These are phyloP conservation scores for Gracilaria caudata DNA, from an alignment of 23 red algal genomes.

Conservation along the genomic window DNA sequence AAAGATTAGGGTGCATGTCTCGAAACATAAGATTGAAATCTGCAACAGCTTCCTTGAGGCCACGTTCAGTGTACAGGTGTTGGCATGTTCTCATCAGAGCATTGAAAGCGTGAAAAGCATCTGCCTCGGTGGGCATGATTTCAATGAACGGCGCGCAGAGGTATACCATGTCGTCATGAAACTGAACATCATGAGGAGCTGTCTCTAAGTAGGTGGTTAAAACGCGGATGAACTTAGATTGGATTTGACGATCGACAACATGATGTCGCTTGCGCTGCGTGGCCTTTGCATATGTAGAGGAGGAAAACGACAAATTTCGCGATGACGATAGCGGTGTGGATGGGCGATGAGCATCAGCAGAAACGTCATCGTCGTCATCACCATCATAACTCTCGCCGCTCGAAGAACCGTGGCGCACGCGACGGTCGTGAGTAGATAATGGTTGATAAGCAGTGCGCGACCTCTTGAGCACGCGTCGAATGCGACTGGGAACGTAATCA, in stretches of 20 bases:
- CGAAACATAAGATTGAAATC: constrained; percentile 87
- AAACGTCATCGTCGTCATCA: constrained; percentile 15
- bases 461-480: constrained; percentile 42
- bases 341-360: constrained; percentile 3
- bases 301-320: neutral
- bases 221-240: constrained; percentile 19
- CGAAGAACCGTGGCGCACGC: constrained; percentile 37
- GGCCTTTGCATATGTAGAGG: neutral
- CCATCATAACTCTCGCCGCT: constrained; percentile 53
- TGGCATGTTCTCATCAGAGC: constrained; percentile 73
- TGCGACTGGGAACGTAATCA: constrained; percentile 28
- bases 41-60: constrained; percentile 54
- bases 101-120: constrained; percentile 73
- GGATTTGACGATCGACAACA: constrained; percentile 27
- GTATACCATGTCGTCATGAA: constrained; percentile 73
- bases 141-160: constrained; percentile 72
- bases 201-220: constrained; percentile 41
- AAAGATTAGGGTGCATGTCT: constrained; percentile 68
- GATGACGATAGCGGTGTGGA: constrained; percentile 13
- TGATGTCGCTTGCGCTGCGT: neutral
- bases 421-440: neutral
- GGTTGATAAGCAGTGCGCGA: constrained; percentile 31
- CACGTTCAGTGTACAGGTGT: constrained; percentile 58
- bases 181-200: constrained; percentile 33
- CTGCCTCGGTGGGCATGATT: constrained; percentile 70